Conservation (phyloP, 2,329 filamentous ascomycete genomes). For the Fusarium albidum region DNA sequence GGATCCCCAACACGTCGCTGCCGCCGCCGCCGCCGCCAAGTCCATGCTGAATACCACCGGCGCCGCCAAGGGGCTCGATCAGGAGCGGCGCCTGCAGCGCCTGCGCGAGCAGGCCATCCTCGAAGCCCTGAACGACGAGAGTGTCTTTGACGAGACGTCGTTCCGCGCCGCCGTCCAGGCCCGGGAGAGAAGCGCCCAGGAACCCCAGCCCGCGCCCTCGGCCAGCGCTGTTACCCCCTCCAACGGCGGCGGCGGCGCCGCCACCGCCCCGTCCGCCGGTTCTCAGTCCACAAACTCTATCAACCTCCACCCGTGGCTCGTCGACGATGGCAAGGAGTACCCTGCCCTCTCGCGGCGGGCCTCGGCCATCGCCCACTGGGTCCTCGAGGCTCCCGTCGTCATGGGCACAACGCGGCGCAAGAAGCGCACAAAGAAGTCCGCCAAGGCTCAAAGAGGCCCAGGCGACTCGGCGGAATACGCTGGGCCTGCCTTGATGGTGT, state of each 20-base stretch:
- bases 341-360: constrained; percentile 75
- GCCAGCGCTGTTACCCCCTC: constrained; percentile 5
- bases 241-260: too few species aligned
- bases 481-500: constrained; percentile 19
- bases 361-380: constrained; percentile 73
- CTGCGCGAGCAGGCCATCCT: constrained; percentile 72
- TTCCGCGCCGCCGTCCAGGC: constrained; percentile 71
- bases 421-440: constrained; percentile 42
- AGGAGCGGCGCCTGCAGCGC: constrained; percentile 64
- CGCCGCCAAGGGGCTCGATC: constrained; percentile 44
- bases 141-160: constrained; percentile 71
- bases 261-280: neutral
- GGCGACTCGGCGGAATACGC: constrained; percentile 19
- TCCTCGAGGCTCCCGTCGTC: constrained; percentile 64
- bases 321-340: constrained; percentile 73
- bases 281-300: neutral
- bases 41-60: constrained; percentile 36
- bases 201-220: constrained; percentile 50
- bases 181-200: constrained; percentile 65
- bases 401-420: constrained; percentile 50
- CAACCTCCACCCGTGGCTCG: constrained; percentile 65
- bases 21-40: constrained; percentile 39
- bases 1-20: constrained; percentile 7
- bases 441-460: constrained; percentile 13
- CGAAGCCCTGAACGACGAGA: constrained; percentile 72